These are phyloP conservation scores for Gelatoporia subvermispora DNA, from an alignment of 768 basidiomycete species.

Conservation along the genomic window DNA sequence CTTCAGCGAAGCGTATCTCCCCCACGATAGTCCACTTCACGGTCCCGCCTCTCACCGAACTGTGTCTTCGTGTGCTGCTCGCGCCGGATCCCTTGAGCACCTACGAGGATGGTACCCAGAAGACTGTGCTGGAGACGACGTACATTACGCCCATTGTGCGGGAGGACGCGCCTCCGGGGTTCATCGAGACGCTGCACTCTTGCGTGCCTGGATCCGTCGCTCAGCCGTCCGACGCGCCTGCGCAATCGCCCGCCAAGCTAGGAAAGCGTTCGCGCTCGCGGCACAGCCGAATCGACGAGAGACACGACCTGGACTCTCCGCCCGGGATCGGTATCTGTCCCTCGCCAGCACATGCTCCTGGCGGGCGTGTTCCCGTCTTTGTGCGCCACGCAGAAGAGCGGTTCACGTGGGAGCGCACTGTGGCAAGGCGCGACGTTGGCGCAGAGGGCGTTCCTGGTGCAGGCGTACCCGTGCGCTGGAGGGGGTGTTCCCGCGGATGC, in stretches of 20 bases:
- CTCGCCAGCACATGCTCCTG: slow-evolving; percentile 24
- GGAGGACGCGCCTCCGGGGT: too few species aligned
- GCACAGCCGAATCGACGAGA: slow-evolving; percentile 26
- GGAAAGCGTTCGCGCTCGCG: background rate
- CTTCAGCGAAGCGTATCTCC: background rate
- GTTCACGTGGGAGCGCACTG: slow-evolving; percentile 55
- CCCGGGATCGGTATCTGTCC: slow-evolving; percentile 48
- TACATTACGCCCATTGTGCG: too few species aligned
- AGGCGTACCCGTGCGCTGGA: slow-evolving; percentile 57
- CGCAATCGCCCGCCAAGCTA: slow-evolving; percentile 11
- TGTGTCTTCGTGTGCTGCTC: slow-evolving; percentile 35
- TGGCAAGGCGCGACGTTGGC: slow-evolving; percentile 50
- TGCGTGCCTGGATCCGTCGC: slow-evolving; percentile 26
- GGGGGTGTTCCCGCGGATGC: slow-evolving; percentile 63
- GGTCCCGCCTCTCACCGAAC: slow-evolving; percentile 30
- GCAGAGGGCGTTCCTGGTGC: slow-evolving; percentile 21
- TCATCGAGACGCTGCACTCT: slow-evolving; percentile 14
- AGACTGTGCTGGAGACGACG: slow-evolving; percentile 15
- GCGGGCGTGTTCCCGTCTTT: slow-evolving; percentile 35
- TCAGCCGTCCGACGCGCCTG: slow-evolving; percentile 14
- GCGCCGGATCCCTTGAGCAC: slow-evolving; percentile 13
- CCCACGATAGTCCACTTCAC: slow-evolving; percentile 13
- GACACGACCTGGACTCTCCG: slow-evolving; percentile 4
- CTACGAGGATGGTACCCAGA: slow-evolving; percentile 12
- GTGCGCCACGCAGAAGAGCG: slow-evolving; percentile 56